These are phyloP conservation scores for Sequoiadendron giganteum DNA, from an alignment of 75 land plant species.

Conservation along the genomic window DNA sequence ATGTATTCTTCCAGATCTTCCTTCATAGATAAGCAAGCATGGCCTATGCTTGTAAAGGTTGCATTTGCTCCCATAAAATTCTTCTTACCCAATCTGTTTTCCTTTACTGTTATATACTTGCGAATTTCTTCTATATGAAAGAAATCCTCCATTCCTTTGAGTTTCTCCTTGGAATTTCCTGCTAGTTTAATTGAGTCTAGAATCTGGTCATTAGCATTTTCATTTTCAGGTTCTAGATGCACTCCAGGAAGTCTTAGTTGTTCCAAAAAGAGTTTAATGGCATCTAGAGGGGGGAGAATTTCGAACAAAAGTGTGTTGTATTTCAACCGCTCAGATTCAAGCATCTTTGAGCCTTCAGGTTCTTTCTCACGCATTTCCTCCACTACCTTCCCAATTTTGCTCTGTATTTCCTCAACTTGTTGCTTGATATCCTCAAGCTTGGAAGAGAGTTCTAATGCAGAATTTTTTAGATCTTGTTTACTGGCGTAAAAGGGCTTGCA, in stretches of 20 bases:
- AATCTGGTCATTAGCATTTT: neutral
- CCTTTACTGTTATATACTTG: constrained; percentile 60
- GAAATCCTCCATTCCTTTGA: constrained; percentile 21
- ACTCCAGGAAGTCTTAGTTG: constrained; percentile 10
- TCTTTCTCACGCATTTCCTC: constrained; percentile 20
- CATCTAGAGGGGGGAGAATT: constrained; percentile 23
- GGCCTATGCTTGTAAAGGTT: constrained; percentile 63
- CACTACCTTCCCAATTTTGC: constrained; percentile 24
- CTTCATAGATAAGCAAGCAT: constrained; percentile 63
- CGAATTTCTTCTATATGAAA: constrained; percentile 61
- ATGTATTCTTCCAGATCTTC: constrained; percentile 72
- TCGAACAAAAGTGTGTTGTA: constrained; percentile 26
- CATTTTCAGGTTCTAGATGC: neutral
- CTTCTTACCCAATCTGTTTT: constrained; percentile 57
- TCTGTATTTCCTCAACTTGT: constrained; percentile 3
- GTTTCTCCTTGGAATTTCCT: constrained; percentile 7
- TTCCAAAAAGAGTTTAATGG: constrained; percentile 12
- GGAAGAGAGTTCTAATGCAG: neutral
- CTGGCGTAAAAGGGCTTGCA: constrained; percentile 2
- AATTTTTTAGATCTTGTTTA: neutral
- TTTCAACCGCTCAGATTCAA: neutral
- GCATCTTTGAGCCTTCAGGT: constrained; percentile 1
- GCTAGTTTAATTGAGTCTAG: neutral
- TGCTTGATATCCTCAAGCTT: constrained; percentile 9
- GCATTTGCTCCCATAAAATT: constrained; percentile 81